Conservation (phyloP, 257 asterid species). For the Paulownia fortunei region DNA sequence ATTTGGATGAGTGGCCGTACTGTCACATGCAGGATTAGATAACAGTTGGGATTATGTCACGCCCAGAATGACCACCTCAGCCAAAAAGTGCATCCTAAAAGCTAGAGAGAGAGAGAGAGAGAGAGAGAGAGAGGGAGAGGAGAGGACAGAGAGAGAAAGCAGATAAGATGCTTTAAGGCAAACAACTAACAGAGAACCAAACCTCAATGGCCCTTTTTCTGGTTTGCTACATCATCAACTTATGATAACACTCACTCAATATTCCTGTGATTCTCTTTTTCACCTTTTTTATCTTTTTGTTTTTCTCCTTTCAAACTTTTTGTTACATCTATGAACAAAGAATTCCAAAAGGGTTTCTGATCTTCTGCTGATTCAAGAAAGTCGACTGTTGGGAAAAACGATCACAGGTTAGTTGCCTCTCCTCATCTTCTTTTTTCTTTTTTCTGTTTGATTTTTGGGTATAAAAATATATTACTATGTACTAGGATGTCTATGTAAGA, state of each 20-base stretch:
- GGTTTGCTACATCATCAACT: slow-evolving; percentile 29
- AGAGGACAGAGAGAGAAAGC: slow-evolving; percentile 30
- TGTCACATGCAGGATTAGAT: slow-evolving; percentile 48
- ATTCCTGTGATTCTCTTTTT: slow-evolving; percentile 53
- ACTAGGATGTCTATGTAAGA: neutral
- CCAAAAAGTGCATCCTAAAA: slow-evolving; percentile 49
- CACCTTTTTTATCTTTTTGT: slow-evolving; percentile 15
- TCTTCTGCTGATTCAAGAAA: slow-evolving; percentile 39
- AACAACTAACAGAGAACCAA: slow-evolving; percentile 36
- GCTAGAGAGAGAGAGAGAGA: slow-evolving; percentile 15
- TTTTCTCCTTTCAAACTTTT: neutral
- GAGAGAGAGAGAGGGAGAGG: neutral
- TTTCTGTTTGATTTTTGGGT: neutral
- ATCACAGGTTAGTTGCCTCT: slow-evolving; percentile 46
- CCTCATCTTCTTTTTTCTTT: neutral
- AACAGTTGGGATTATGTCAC: slow-evolving; percentile 41
- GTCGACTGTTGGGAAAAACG: slow-evolving; percentile 17
- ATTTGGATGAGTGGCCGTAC: slow-evolving; percentile 47
- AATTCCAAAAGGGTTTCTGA: slow-evolving; percentile 19
- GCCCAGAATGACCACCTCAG: slow-evolving; percentile 52
- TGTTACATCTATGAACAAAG: slow-evolving; percentile 19
- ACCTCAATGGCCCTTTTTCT: slow-evolving; percentile 15
- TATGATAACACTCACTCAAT: slow-evolving; percentile 20
- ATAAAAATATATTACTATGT: neutral
- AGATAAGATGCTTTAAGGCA: slow-evolving; percentile 42